Conservation (phyloP, 371 early-diverging fungal genomes). For the Mortierella sp. region DNA sequence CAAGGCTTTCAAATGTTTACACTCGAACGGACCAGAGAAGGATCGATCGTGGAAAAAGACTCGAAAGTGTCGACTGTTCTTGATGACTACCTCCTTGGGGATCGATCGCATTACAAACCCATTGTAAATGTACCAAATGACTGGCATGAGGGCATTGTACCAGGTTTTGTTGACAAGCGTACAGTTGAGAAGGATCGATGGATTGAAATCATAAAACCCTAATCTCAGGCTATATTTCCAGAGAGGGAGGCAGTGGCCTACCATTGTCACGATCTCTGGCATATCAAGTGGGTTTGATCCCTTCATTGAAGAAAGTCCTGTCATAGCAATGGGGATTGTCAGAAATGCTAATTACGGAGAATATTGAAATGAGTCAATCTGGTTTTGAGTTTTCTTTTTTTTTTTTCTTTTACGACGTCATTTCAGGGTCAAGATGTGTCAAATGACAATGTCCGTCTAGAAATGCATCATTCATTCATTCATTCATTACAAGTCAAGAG, state of each 20-base stretch:
- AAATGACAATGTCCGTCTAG: too few species aligned
- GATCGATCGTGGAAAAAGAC: conserved; percentile 39
- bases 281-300: conserved; percentile 30
- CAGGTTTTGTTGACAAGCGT: conserved; percentile 41
- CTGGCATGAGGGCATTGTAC: conserved; percentile 33
- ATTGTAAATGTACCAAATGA: conserved; percentile 47
- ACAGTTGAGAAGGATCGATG: conserved; percentile 29
- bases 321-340: too few species aligned
- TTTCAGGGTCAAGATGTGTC: not conserved
- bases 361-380: too few species aligned
- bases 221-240: conserved; percentile 44
- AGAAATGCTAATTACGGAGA: too few species aligned
- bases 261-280: conserved; percentile 44
- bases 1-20: conserved; percentile 24
- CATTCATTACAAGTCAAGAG: too few species aligned
- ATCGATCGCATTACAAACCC: conserved; percentile 40
- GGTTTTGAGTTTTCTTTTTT: conserved; percentile 3
- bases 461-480: too few species aligned
- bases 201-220: conserved; percentile 48
- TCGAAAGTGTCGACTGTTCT: conserved; percentile 34
- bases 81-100: conserved; percentile 30
- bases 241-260: conserved; percentile 42
- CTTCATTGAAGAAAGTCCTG: not conserved
- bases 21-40: conserved; percentile 26
- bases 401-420: not conserved